A percentile compares a stretch with the other conserved stretches of the same genome.
Evolutionary conservation across 768 basidiomycete species (phyloP).

Genomic region (Hygrocybe coccinea): DNA sequence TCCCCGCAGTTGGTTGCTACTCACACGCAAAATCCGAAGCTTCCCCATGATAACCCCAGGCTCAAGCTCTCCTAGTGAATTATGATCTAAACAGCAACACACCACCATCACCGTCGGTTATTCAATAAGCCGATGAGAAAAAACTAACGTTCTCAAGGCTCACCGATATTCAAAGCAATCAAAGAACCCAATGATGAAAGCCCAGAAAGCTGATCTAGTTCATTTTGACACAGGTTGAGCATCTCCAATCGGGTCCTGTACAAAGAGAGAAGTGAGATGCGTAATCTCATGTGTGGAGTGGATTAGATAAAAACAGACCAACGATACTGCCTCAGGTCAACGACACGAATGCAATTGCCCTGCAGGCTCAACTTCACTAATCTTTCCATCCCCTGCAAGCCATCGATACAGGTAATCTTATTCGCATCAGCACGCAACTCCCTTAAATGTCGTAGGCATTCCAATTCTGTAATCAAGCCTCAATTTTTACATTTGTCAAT

Average conservation of each 20-base stretch:
- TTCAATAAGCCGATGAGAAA: constrained; percentile 6
- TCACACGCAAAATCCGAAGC: constrained; percentile 79
- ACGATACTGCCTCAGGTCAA: constrained; percentile 57
- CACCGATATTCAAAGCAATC: constrained; percentile 78
- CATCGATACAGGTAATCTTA: constrained; percentile 65
- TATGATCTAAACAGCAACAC: constrained; percentile 54
- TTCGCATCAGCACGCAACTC: constrained; percentile 91
- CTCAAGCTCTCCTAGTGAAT: constrained; percentile 54
- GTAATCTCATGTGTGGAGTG: constrained; percentile 12
- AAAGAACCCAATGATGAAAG: constrained; percentile 59
- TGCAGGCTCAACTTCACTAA: constrained; percentile 81
- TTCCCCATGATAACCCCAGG: constrained; percentile 54
- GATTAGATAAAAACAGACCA: constrained; percentile 51
- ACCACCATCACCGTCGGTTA: constrained; percentile 6
- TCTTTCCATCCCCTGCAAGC: constrained; percentile 72
- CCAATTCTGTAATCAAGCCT: constrained; percentile 55
- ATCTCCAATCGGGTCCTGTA: constrained; percentile 61
- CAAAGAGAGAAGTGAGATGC: constrained; percentile 6
- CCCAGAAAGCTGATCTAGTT: constrained; percentile 53
- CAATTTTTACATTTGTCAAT: constrained; percentile 11
- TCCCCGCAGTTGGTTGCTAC: constrained; percentile 68
- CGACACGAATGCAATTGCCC: constrained; percentile 59
- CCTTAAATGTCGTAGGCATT: constrained; percentile 76
- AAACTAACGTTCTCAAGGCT: constrained; percentile 29
- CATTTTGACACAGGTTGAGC: constrained; percentile 77